phyloP scores from a whole-genome alignment of 179 eudicot species.

The Beta corolliflora region DNA sequence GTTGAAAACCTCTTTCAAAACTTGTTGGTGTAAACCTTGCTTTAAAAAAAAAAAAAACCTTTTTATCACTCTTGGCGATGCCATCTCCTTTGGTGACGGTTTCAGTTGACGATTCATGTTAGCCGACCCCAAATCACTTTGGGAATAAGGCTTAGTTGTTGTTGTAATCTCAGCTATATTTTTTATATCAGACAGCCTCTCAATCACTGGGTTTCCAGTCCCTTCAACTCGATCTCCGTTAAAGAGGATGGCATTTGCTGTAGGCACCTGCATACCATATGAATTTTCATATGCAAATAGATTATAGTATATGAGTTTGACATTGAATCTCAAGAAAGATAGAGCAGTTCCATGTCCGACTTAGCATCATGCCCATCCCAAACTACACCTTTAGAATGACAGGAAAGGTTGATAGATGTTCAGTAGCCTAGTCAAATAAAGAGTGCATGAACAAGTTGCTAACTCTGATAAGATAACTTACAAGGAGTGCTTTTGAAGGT shows the following conservation, averaged over 20 bases:
- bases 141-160: too few species aligned
- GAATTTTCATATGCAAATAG: not conserved
- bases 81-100: too few species aligned
- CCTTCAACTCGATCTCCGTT: slow-evolving; percentile 84
- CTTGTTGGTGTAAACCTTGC: too few species aligned
- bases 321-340: not conserved
- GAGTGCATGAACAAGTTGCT: not conserved
- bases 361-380: not conserved
- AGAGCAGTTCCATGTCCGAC: not conserved
- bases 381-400: not conserved
- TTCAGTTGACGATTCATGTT: too few species aligned
- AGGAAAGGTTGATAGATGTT: not conserved
- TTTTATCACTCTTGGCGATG: too few species aligned
- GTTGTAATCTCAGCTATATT: slow-evolving; percentile 63
- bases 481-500: slow-evolving; percentile 46
- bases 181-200: slow-evolving; percentile 67
- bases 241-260: slow-evolving; percentile 80
- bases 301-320: not conserved
- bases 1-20: too few species aligned
- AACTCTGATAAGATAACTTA: slow-evolving; percentile 37
- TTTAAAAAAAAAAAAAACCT: too few species aligned
- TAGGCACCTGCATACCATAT: slow-evolving; percentile 56
- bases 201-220: slow-evolving; percentile 78
- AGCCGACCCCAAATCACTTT: too few species aligned
- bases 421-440: not conserved